Base-by-base conservation (phyloP, 2,329 filamentous ascomycete genomes). In the Triangularia verruculosa region DNA sequence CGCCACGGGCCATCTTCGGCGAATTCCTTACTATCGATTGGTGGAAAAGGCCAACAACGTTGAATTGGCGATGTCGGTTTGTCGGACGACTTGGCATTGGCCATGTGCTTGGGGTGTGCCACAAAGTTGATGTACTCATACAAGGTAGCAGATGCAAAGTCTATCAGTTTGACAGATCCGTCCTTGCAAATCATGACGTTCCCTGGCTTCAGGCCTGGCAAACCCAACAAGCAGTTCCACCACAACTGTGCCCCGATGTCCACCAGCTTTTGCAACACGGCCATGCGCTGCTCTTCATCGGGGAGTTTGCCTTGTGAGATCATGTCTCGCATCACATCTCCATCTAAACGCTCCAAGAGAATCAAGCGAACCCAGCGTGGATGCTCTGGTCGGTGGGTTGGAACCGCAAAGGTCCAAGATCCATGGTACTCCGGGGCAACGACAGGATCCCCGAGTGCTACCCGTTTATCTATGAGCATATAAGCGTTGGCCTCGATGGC, bases 401-500 rank as follows among this genome's bases (percentile, higher is more conserved):
- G 13, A 15, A 43, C 13, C 2, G 34, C 4, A 17, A 43, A 43
- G 15, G 34, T 43, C 34, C 34, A 43, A 15, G 34, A 43, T n/a
- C 34, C 15, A 1, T 39, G 6, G 13, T n/a, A 39, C 34, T 39
- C 17, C 13, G 54, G 22, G 43, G 53, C 61, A 43, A 62, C 12
- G 39, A 22, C 15, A n/a, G n/a, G n/a, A 43, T 39, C 17, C 30
- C 17, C 24, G 13, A 55, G 47, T 13, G 34, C n/a, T n/a, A n/a
- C n/a, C n/a, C 17, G 34, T n/a, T 7, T 43, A 59, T 27, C 56
- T n/a, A 62, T 39, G n/a, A 3, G 34, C 28, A 22, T 15, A n/a
- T 62, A 62, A 6, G 61, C 61, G 28, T 47, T 54, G 1, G 61
- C 55, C 6, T 62, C 61, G 47, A 62, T 58, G 43, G n/a, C 54